Base-by-base conservation (phyloP, 2,329 filamentous ascomycete genomes). In the Pseudocercospora macadamiae region DNA sequence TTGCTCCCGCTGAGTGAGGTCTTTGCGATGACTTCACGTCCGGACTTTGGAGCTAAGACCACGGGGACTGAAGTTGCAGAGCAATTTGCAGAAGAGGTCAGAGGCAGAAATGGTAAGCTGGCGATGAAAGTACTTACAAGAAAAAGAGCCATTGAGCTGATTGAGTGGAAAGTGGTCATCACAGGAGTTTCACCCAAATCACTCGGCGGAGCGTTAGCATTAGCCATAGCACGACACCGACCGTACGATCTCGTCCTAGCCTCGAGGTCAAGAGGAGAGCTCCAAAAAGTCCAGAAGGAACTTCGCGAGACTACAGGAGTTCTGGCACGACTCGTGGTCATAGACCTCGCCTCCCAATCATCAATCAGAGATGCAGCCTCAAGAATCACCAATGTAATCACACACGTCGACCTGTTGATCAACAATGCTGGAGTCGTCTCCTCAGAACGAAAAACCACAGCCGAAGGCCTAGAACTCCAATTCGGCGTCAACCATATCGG, bases 401-500 rank as follows among this genome's bases (percentile, higher is more conserved):
- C 26, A 4, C 36, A 48, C n/a, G 45, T 55, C 12, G 44, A 55
- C 26, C 25, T 59, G 0, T 32, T 59, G 3, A 51, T 59, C 51
- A 59, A 59, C 44, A 55, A 55, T 36, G 57, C 57, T 21, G 57
- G 42, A 3, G 19, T 55, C 8, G 36, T 59, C 14, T 21, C 51
- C 12, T 36, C 34, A 5, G 26, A 36, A 14, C 51, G 44, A 12
- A 42, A 45, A 25, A 36, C 42, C 3, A 55, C 44, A 2, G 8
- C 12, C 16, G 51, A 55, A 12, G 80, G 79, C 19, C 77, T 77
- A 55, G 82, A 85, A 64, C 66, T 68, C 0, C 80, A 83, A 54
- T 79, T 85, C 55, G 81, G 74, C n/a, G 78, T 75, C 9, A 85
- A 85, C 66, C 78, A 84, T 63, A 70, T 86, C 1, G 76, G 73